Evolutionary conservation across 2,329 filamentous ascomycete species (phyloP), one percentile per base, ranked within the genome.

Genomic region (Hymenoscyphus fructigenus): DNA sequence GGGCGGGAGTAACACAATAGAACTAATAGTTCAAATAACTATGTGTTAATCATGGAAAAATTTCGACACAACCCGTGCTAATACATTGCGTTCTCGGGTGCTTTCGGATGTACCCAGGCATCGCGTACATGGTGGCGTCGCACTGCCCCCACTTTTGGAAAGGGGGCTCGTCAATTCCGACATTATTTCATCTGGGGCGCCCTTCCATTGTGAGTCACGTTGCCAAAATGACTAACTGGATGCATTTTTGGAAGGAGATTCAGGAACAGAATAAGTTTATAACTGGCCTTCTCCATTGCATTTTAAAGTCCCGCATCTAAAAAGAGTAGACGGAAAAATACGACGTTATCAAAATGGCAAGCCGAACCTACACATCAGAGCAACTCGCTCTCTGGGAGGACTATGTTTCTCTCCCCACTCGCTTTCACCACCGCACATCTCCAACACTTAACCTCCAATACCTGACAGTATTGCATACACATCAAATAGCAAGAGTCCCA

Each of bases 351-450:
- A 15, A 53, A 14, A 53, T 53, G 47, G 47, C 47, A 53, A 53
- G 10, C 10, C 47, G 47, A 53, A 53, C 9, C 20, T 53, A 53
- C 26, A 32, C 55, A 2, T 14, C 12, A 14, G 55, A 50, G 3
- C 72, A 74, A 67, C 62, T 74, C 28, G 34, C 57, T 14, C 58
- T 60, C n/a, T 74, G 70, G 47, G 68, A 73, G 59, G 14, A 58
- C 1, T 63, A 72, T 63, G 65, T 74, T 29, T 67, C 63, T 2
- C 67, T 74, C 1, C 72, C 73, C 4, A 3, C 20, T 2, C 34
- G 57, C n/a, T 74, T 67, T 47, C 69, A 44, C 2, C 59, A 28
- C 0, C 23, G 32, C 32, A 66, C 66, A 2, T 58, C 60, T 9
- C 70, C 73, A 5, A 6, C 63, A 14, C 59, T 70, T 3, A 60